Evolutionary conservation across 306 rosid species (phyloP), one percentile per base, ranked within the genome.

Genomic region (Senna siamea): DNA sequence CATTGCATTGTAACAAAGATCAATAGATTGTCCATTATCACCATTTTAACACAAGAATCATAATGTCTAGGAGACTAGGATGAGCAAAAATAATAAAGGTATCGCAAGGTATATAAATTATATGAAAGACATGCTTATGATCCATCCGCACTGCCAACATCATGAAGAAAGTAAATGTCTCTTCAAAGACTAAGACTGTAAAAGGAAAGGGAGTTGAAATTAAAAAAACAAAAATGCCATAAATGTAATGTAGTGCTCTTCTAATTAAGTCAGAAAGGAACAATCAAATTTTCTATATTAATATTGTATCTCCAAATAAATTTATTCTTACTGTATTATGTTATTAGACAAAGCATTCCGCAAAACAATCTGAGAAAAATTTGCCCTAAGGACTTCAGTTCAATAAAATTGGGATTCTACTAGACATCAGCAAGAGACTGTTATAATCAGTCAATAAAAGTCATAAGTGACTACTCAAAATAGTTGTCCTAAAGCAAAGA

Each of bases 1-100:
- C 64, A 75, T 10, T 37, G 5, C 19, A 76, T 46, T 55, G 69
- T 61, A 72, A 41, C 17, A 23, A 59, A 72, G 67, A 44, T 60
- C 73, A 76, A 44, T 56, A 72, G 23, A 72, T 19, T 55, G 17
- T 60, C 54, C 64, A 70, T 69, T n/a, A 12, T 14, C 9, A 43
- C 41, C 57, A 40, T 59, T 76, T 51, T 23, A 43, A 66, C 54
- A 35, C 20, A 60, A 66, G 53, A 48, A 50, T 18, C 17, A 20
- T 32, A 66, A 51, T 55, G 54, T 66, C 30, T 26, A 26, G 30
- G 30, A 26, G 30, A 26, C 13, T 40, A 50, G 65, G 61, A 54
- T 69, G 46, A 78, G 35, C 17, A 78, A 57, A 48, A 26, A 74
- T 6, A 17, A 69, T 37, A 11, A 50, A 41, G 69, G 37, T 30